Conservation (phyloP, 2,329 filamentous ascomycete species). For the Parastagonospora nodorum region DNA sequence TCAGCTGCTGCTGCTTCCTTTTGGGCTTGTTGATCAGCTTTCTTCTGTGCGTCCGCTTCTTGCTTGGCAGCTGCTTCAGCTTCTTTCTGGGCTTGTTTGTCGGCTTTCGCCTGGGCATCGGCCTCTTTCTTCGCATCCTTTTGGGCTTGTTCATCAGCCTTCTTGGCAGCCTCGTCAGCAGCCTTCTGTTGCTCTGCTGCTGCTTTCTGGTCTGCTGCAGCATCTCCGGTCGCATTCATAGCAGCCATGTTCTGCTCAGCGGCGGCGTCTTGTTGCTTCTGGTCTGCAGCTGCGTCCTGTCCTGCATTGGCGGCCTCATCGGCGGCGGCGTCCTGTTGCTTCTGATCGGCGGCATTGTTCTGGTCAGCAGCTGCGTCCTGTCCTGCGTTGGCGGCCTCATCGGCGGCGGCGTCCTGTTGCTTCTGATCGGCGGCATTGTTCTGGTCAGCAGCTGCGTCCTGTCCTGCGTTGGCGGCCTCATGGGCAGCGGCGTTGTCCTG, state of each 20-base stretch:
- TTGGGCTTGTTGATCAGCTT: neutral
- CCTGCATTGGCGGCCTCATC: slow-evolving; percentile 1
- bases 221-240: neutral
- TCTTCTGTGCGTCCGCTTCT: neutral
- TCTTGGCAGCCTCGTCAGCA: neutral
- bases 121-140: neutral
- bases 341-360: neutral
- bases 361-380: slow-evolving; percentile 3
- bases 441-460: neutral
- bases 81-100: slow-evolving; percentile 2
- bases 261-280: slow-evolving; percentile 1
- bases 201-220: slow-evolving; percentile 7
- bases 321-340: slow-evolving; percentile 1
- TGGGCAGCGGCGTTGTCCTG: neutral
- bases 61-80: neutral
- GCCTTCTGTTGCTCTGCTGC: slow-evolving; percentile 1
- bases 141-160: slow-evolving; percentile 1
- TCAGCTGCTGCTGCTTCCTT: neutral
- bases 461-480: neutral
- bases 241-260: slow-evolving; percentile 2
- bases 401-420: neutral
- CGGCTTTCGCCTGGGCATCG: neutral
- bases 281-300: slow-evolving; percentile 1
- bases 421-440: neutral
- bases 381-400: neutral